Base-by-base conservation (phyloP, 2,329 filamentous ascomycete species). In the Botrytis paeoniae region DNA sequence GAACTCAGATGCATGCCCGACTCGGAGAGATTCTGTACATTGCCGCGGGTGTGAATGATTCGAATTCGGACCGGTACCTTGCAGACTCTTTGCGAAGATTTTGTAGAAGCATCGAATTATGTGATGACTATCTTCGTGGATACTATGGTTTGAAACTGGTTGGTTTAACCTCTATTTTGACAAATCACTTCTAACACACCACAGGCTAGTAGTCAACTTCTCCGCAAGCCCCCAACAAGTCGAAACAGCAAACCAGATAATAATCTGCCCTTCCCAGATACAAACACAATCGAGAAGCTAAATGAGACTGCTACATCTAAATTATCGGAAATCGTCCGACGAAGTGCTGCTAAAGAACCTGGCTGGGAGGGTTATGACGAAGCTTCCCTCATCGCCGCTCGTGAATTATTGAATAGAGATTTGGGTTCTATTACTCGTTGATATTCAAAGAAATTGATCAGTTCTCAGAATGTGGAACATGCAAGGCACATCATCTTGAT, bases 121-220 rank as follows among this genome's bases (percentile, higher is more conserved):
- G 96, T 80, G 93, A 98, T 78, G 91, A 94, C 80, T 98, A 98
- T 81, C 83, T 98, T 75, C 90, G 96, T 75, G 96, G 95, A 1
- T 97, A 94, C 81, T 98, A 97, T 82, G 96, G 96, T 10, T 84
- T 99, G 74, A 96, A 95, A 81, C 82, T 95, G 82, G 91, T 94
- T 82, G 79, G 88, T 79, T 20, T 32, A 39, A 43, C 60, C 22
- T 4, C n/a, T 16, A 59, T 60, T 25, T 43, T 54, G 14, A 64
- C 5, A 25, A 12, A 54, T 63, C 20, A 41, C 22, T 71, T 43
- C 68, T 79, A 75, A 79, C 75, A 73, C 73, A 76, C 74, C 22
- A 45, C 77, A 82, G 79, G 78, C 78, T n/a, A 81, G 74, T 54
- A 75, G 37, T 68, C 77, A 77, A 76, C 79, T 90, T 43, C 80